These are phyloP conservation scores for Nicotiana noctiflora DNA, from an alignment of 257 asterid genomes.

Conservation along the genomic window DNA sequence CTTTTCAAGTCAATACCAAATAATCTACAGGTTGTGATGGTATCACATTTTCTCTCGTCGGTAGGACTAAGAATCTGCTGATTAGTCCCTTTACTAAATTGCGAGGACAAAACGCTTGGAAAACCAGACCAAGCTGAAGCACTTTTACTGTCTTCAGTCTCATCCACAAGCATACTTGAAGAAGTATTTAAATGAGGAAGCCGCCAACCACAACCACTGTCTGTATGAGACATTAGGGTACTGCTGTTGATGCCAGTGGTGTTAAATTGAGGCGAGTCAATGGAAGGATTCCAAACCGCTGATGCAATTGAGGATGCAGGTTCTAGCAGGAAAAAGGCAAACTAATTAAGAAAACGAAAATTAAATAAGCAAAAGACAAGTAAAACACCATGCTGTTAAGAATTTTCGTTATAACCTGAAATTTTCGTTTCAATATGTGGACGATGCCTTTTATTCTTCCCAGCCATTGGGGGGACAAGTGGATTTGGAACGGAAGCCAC, in stretches of 20 bases:
- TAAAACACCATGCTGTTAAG: not conserved
- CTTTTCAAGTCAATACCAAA: conserved; percentile 79
- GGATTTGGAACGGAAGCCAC: conserved; percentile 40
- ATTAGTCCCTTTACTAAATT: conserved; percentile 24
- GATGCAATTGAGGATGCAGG: conserved; percentile 37
- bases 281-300: conserved; percentile 49
- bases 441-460: conserved; percentile 54
- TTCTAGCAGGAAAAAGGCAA: conserved; percentile 24
- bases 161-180: conserved; percentile 34
- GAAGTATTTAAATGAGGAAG: conserved; percentile 28
- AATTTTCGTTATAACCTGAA: conserved; percentile 34
- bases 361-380: not conserved
- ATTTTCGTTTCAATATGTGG: conserved; percentile 32
- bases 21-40: conserved; percentile 47
- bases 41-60: conserved; percentile 43
- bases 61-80: conserved; percentile 21
- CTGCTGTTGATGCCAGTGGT: conserved; percentile 19
- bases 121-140: conserved; percentile 52
- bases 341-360: not conserved
- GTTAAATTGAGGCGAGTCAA: conserved; percentile 28
- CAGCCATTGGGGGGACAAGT: conserved; percentile 28
- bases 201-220: conserved; percentile 17
- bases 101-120: conserved; percentile 31
- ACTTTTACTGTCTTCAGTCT: conserved; percentile 44
- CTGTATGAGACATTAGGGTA: conserved; percentile 4